These are phyloP conservation scores for Candida yuanshanica DNA, from an alignment of 805 yeast species.

Conservation along the genomic window DNA sequence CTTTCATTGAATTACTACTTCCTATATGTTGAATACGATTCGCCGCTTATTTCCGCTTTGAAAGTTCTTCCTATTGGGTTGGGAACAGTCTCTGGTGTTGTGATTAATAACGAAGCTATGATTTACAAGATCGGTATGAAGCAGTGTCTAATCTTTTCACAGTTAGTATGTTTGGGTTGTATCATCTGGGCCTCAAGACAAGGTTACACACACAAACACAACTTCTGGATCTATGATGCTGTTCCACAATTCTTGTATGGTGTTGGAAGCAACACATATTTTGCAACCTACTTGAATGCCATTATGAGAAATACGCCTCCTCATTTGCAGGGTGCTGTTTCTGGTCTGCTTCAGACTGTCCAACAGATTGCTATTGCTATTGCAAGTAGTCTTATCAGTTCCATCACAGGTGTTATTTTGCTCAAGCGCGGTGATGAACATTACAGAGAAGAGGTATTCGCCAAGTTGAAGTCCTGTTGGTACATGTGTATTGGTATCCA, in stretches of 20 bases:
- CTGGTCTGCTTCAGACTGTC: conserved; percentile 31
- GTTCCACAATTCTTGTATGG: conserved; percentile 23
- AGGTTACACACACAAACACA: conserved; percentile 8
- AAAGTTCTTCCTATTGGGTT: conserved; percentile 30
- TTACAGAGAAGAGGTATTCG: too few species aligned
- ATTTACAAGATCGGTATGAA: conserved; percentile 21
- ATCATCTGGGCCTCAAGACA: conserved; percentile 21
- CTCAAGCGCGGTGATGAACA: too few species aligned
- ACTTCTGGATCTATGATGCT: conserved; percentile 27
- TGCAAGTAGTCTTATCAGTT: conserved; percentile 23
- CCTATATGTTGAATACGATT: conserved; percentile 22
- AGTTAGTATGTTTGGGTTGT: conserved; percentile 2
- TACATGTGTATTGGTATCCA: too few species aligned
- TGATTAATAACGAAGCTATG: conserved; percentile 18
- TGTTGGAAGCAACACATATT: conserved; percentile 26
- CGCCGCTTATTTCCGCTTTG: conserved; percentile 31
- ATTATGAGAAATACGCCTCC: conserved; percentile 30
- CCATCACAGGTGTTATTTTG: conserved; percentile 22
- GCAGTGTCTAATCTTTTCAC: conserved; percentile 11
- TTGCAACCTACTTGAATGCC: conserved; percentile 29
- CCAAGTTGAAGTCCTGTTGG: too few species aligned
- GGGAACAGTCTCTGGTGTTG: conserved; percentile 26
- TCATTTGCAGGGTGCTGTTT: conserved; percentile 34
- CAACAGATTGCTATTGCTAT: conserved; percentile 30
- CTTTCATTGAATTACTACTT: conserved; percentile 25